A percentile compares a stretch with the other conserved stretches of the same genome.
These are phyloP conservation scores for Dictyostelium firmibasis DNA, from an alignment of 78 protist species.

Conservation along the genomic window DNA sequence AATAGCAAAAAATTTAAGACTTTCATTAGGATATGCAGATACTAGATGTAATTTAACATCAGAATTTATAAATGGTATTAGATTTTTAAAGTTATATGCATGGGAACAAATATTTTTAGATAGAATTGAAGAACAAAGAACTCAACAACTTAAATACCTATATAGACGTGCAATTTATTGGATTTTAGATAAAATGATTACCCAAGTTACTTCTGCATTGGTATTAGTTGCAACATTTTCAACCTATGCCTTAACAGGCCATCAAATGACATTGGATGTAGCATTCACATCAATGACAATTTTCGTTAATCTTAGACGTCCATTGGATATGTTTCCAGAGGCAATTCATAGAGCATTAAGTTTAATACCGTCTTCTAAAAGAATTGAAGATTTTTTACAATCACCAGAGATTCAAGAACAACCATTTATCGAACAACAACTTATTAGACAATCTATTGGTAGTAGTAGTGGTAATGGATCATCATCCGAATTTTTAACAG, in stretches of 20 bases:
- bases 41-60: conserved; percentile 11
- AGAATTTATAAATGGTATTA: conserved; percentile 47
- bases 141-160: not conserved
- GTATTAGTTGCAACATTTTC: conserved; percentile 38
- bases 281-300: conserved; percentile 41
- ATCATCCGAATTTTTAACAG: not conserved
- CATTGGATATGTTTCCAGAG: conserved; percentile 46
- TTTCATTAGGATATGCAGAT: conserved; percentile 6
- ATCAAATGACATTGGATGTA: not conserved
- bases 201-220: conserved; percentile 1
- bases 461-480: not conserved
- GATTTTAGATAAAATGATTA: not conserved
- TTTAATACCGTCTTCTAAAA: conserved; percentile 3
- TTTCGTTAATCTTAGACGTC: conserved; percentile 40
- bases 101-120: conserved; percentile 53
- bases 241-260: not conserved
- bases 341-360: not conserved
- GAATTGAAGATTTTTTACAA: conserved; percentile 20
- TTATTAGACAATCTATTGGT: not conserved
- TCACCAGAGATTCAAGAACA: conserved; percentile 1
- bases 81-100: conserved; percentile 54
- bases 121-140: not conserved
- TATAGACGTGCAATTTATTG: not conserved
- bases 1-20: not conserved
- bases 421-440: not conserved